Conservation (phyloP, 2,329 filamentous ascomycete genomes). For the Neonectria hederae region DNA sequence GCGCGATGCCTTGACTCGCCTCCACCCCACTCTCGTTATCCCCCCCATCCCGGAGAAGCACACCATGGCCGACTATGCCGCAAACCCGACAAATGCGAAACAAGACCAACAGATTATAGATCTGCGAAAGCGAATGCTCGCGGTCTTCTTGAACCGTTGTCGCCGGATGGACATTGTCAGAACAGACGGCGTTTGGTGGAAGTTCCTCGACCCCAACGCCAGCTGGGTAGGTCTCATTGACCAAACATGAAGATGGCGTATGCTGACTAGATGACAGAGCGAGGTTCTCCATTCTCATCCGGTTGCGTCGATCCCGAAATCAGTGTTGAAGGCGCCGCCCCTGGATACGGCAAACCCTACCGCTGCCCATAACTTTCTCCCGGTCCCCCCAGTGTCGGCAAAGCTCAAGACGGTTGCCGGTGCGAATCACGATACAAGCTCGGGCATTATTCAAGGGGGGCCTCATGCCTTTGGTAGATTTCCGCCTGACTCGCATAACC, state of each 20-base stretch:
- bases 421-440: conserved; percentile 45
- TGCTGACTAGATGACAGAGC: conserved; percentile 63
- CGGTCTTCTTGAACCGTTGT: conserved; percentile 94
- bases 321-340: conserved; percentile 93
- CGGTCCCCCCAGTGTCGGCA: conserved; percentile 84
- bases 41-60: conserved; percentile 99
- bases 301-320: conserved; percentile 90
- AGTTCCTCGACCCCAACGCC: conserved; percentile 95
- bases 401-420: conserved; percentile 75
- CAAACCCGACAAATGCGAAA: conserved; percentile 97
- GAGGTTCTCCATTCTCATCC: conserved; percentile 96
- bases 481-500: conserved; percentile 77
- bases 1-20: conserved; percentile 84
- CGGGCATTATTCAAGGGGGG: conserved; percentile 52
- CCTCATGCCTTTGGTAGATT: conserved; percentile 80
- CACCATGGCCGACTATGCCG: conserved; percentile 97
- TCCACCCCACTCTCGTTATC: conserved; percentile 95
- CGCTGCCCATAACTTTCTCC: conserved; percentile 85
- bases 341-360: conserved; percentile 93
- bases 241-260: neutral
- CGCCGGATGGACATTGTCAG: conserved; percentile 90
- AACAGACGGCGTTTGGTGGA: conserved; percentile 96
- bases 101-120: conserved; percentile 98
- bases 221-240: conserved; percentile 79
- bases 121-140: conserved; percentile 93